Conservation (phyloP, 352 stramenopile genomes). For the Chrysophaeum taylorii region DNA sequence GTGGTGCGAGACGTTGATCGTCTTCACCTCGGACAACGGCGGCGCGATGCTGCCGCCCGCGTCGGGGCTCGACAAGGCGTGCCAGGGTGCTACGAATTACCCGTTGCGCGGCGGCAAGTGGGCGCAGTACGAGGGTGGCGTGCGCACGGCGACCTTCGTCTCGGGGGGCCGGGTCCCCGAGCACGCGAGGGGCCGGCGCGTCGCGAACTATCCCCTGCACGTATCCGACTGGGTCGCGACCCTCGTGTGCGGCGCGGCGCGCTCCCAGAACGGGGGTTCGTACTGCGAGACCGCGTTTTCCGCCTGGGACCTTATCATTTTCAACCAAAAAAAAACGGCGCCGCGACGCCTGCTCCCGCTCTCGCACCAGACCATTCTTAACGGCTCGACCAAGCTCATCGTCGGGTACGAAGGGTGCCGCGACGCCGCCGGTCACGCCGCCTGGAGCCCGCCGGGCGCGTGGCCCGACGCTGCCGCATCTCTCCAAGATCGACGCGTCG, state of each 20-base stretch:
- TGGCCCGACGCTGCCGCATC: too few species aligned
- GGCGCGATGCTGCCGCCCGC: constrained; percentile 16
- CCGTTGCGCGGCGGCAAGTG: constrained; percentile 21
- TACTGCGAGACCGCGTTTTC: too few species aligned
- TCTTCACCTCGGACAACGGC: constrained; percentile 25
- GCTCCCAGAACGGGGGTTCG: too few species aligned
- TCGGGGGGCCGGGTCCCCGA: constrained; percentile 15
- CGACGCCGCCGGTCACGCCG: too few species aligned
- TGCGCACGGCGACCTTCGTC: constrained; percentile 15
- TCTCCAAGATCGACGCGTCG: too few species aligned
- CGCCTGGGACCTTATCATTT: too few species aligned
- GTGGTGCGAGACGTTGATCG: constrained; percentile 24
- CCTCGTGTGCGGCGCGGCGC: constrained; percentile 20
- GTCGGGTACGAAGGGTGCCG: too few species aligned
- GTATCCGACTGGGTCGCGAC: constrained; percentile 29
- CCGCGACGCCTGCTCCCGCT: too few species aligned
- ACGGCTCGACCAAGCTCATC: too few species aligned
- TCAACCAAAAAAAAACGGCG: too few species aligned
- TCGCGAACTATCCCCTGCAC: neutral
- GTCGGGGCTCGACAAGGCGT: constrained; percentile 3
- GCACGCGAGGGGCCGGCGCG: neutral
- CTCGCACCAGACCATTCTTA: too few species aligned
- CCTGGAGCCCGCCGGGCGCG: too few species aligned
- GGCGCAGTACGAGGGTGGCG: constrained; percentile 20
- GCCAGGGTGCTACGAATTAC: constrained; percentile 16